phyloP scores from a whole-genome alignment of 495 filamentous ascomycete species.

The Neurospora pannonica region DNA sequence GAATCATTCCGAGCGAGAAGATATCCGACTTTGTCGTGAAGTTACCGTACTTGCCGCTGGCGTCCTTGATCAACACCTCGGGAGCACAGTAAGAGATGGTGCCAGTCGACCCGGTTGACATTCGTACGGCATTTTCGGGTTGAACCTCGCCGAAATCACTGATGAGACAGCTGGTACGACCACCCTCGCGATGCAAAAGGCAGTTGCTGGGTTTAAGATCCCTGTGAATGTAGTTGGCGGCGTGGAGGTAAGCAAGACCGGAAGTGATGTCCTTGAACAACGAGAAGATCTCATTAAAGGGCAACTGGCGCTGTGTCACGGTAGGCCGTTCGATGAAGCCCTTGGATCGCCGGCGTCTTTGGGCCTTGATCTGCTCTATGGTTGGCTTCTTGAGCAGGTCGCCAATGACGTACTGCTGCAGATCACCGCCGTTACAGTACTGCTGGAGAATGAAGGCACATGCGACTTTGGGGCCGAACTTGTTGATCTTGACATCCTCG shows the following conservation, averaged over 20 bases:
- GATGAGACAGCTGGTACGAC: constrained; percentile 68
- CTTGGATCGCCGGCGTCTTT: constrained; percentile 67
- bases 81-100: constrained; percentile 97
- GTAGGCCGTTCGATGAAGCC: constrained; percentile 36
- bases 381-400: constrained; percentile 51
- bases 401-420: constrained; percentile 75
- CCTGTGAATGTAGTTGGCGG: constrained; percentile 90
- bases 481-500: constrained; percentile 72
- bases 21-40: constrained; percentile 95
- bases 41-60: constrained; percentile 68
- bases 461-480: constrained; percentile 83
- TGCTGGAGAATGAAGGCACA: constrained; percentile 97
- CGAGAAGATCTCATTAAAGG: constrained; percentile 89
- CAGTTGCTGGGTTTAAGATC: constrained; percentile 97
- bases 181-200: constrained; percentile 66
- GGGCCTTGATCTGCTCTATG: constrained; percentile 77
- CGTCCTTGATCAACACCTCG: constrained; percentile 70
- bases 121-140: constrained; percentile 62
- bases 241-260: constrained; percentile 81
- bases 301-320: constrained; percentile 49
- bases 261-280: constrained; percentile 95
- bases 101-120: constrained; percentile 86
- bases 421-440: constrained; percentile 92
- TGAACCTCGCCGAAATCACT: constrained; percentile 98
- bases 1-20: constrained; percentile 94